Conservation (phyloP, 129 eudicot genomes). For the Dittrichia graveolens region DNA sequence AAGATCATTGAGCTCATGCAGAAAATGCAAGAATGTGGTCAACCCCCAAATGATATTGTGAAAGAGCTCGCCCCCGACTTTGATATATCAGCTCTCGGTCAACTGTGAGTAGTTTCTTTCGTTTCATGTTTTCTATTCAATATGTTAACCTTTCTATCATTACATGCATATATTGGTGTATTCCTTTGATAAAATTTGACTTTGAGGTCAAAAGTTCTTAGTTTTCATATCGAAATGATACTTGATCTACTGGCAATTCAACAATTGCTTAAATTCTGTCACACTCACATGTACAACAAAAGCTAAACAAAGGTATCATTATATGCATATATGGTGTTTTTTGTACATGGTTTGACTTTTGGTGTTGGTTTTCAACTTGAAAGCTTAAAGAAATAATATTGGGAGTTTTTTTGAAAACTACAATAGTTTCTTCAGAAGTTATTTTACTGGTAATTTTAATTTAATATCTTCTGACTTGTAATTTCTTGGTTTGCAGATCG, state of each 20-base stretch:
- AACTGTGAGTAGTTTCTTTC: conserved; percentile 65
- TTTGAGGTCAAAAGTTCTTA: not conserved
- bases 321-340: not conserved
- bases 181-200: not conserved
- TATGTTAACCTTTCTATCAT: not conserved
- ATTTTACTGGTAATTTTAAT: not conserved
- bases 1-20: conserved; percentile 98
- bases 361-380: not conserved
- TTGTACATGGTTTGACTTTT: conserved; percentile 4
- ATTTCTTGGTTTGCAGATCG: conserved; percentile 57
- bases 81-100: conserved; percentile 86
- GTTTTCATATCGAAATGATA: not conserved
- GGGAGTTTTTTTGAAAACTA: too few species aligned
- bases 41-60: conserved; percentile 93
- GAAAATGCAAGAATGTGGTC: conserved; percentile 99
- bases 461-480: not conserved
- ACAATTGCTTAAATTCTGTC: not conserved
- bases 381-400: too few species aligned
- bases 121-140: not conserved
- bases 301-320: not conserved
- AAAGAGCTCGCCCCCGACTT: conserved; percentile 93
- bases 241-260: not conserved
- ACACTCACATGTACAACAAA: not conserved
- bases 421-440: not conserved
- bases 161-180: not conserved